Conservation (phyloP, 75 land plant species). For the Chamaecyparis obtusa region DNA sequence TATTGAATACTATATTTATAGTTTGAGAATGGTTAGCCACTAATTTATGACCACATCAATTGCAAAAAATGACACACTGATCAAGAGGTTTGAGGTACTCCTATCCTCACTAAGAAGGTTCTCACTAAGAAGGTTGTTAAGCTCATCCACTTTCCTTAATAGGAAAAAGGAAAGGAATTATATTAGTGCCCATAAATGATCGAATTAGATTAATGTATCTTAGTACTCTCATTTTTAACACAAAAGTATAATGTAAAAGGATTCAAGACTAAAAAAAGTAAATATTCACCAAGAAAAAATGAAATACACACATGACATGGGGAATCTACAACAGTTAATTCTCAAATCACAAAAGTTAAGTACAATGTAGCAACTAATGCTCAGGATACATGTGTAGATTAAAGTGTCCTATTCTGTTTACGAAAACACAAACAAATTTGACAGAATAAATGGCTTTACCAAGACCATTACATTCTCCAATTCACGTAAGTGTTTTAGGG, state of each 20-base stretch:
- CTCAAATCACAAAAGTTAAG: neutral
- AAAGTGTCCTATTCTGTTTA: no score
- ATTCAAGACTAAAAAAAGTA: neutral
- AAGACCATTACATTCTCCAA: no score
- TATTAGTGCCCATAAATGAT: neutral
- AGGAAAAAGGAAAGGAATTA: neutral
- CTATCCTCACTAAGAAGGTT: neutral
- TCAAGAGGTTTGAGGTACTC: neutral
- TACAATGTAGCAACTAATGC: neutral
- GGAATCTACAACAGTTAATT: neutral
- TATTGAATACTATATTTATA: no score
- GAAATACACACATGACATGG: neutral
- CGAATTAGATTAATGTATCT: neutral
- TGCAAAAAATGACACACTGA: neutral
- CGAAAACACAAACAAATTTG: no score
- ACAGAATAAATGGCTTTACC: no score
- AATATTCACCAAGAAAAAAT: neutral
- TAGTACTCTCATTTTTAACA: neutral
- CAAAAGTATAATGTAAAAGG: neutral
- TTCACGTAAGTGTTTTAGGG: no score
- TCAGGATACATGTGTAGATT: no score
- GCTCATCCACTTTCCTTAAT: no score
- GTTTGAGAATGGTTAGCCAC: neutral
- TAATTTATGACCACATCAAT: neutral
- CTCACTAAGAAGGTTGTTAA: no score